A percentile compares a stretch with the other conserved stretches of the same genome.
Evolutionary conservation across 2,329 filamentous ascomycete genomes (phyloP).

Genomic region (Daldinia eschscholtzii): DNA sequence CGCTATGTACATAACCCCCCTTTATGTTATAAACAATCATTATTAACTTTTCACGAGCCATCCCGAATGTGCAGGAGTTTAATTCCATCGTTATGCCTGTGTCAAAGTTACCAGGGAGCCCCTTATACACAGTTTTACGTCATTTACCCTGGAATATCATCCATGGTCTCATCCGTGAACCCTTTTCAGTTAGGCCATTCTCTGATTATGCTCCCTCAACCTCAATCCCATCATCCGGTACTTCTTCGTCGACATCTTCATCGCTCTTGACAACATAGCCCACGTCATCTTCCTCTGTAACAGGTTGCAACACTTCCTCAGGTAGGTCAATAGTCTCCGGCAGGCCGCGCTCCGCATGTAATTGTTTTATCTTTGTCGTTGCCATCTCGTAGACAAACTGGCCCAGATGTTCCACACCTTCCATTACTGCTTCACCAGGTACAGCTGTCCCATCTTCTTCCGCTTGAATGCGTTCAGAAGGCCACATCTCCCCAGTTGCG

Average conservation of each 20-base stretch:
- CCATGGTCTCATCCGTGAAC: background rate
- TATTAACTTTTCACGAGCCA: conserved; percentile 23
- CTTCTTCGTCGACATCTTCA: conserved; percentile 38
- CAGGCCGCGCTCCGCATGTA: conserved; percentile 58
- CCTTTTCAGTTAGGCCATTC: background rate
- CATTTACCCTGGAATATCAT: conserved; percentile 14
- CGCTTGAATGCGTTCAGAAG: conserved; percentile 67
- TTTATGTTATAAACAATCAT: conserved; percentile 1
- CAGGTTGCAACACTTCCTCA: conserved; percentile 45
- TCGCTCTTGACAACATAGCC: conserved; percentile 46
- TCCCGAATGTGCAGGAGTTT: conserved; percentile 13
- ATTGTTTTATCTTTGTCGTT: conserved; percentile 67
- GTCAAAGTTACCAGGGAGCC: background rate
- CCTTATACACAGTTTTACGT: conserved; percentile 13
- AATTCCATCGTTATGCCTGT: background rate
- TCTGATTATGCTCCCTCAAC: conserved; percentile 26
- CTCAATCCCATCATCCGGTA: conserved; percentile 25
- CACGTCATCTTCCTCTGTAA: conserved; percentile 51
- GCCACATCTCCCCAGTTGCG: conserved; percentile 88
- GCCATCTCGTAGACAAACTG: conserved; percentile 99
- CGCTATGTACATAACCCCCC: background rate
- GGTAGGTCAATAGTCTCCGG: conserved; percentile 39
- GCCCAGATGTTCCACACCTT: conserved; percentile 91
- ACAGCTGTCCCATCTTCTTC: conserved; percentile 63
- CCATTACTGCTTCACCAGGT: conserved; percentile 78